Evolutionary conservation across 352 stramenopile species (phyloP).

Genomic region (Phytophthora sansomeana): DNA sequence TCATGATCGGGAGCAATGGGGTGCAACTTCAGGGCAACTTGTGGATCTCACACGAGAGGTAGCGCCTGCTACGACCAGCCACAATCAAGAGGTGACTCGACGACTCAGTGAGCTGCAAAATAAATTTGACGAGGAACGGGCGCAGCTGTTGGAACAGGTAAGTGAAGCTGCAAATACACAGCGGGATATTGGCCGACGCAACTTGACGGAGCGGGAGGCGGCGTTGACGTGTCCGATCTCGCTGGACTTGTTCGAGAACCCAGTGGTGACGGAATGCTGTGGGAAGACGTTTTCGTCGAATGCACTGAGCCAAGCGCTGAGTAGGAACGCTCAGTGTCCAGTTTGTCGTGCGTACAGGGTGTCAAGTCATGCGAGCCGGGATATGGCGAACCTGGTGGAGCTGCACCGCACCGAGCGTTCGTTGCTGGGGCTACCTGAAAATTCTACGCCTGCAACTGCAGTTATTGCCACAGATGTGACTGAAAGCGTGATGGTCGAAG

Average conservation of each 20-base stretch:
- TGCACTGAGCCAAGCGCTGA: slow-evolving; percentile 17
- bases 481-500: not conserved
- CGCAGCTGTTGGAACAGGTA: slow-evolving; percentile 23
- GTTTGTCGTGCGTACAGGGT: slow-evolving; percentile 24
- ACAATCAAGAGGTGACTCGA: slow-evolving; percentile 4
- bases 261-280: slow-evolving; percentile 31
- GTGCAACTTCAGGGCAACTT: not conserved
- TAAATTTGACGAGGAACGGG: slow-evolving; percentile 25
- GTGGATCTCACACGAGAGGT: not conserved
- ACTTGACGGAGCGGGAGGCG: slow-evolving; percentile 20
- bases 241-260: slow-evolving; percentile 36
- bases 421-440: slow-evolving; percentile 19
- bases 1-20: slow-evolving; percentile 26
- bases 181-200: slow-evolving; percentile 9
- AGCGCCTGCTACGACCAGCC: slow-evolving; percentile 1
- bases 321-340: slow-evolving; percentile 14
- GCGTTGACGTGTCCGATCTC: slow-evolving; percentile 33
- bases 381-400: slow-evolving; percentile 33
- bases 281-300: slow-evolving; percentile 36
- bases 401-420: slow-evolving; percentile 25
- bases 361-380: slow-evolving; percentile 14
- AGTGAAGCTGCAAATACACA: slow-evolving; percentile 17
- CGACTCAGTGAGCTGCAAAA: slow-evolving; percentile 9
- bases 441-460: not conserved
- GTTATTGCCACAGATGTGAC: not conserved